Evolutionary conservation across 225 moss, liverwort and hornwort genomes (phyloP), one percentile per base, ranked within the genome.

Genomic region (Sphagnum contortum): DNA sequence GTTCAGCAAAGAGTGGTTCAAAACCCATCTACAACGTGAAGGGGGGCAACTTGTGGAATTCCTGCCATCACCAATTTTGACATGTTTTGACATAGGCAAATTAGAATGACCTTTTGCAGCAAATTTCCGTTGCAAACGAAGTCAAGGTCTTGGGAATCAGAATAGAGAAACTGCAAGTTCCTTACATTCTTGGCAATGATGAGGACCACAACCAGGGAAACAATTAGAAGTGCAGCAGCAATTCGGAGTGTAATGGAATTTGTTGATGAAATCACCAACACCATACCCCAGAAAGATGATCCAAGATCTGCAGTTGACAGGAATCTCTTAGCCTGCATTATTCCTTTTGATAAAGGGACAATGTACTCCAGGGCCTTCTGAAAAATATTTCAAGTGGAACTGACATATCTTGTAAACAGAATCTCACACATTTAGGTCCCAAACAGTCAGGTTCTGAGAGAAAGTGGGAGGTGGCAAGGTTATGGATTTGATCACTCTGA

Each of bases 281-380:
- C 83, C 98, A 98, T 93, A 53, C 98, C 98, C 98, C 98, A 98
- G 74, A 98, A 98, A 1, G 98, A 93, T 51, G 98, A 98, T 67
- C 98, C 98, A 69, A 98, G 85, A 82, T 98, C 94, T 95, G 91
- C 68, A 2, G 69, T 8, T 68, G 69, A 56, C 4, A 57, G 55
- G 65, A 3, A 56, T 66, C 63, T 57, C 57, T 71, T 63, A 60
- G 57, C 62, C 57, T 79, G 50, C 29, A 29, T 0, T 29, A 29
- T 29, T 29, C 29, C 29, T 29, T 29, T 29, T 29, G 29, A 29
- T 29, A 29, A 29, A 29, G 29, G 29, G 29, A 29, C 29, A 29
- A 29, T 73, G 69, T 73, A 75, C 57, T 61, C 58, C 11, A 62
- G n/a, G 49, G 12, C 29, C 29, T 29, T 29, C 29, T 29, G 29